Evolutionary conservation across 169 alveolate genomes (phyloP).

Genomic region (Theileria parva): DNA sequence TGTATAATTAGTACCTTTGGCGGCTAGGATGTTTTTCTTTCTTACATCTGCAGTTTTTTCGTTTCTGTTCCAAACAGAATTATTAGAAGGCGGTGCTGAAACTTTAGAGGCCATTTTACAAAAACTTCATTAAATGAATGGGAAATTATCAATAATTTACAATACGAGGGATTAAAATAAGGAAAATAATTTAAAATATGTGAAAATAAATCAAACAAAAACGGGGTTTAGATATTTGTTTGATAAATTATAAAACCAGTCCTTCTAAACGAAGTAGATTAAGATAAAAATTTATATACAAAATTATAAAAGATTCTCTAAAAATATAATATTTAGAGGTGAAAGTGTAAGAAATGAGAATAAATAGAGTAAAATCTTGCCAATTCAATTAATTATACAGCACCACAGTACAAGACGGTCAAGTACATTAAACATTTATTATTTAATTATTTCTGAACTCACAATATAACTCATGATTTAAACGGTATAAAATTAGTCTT

Average conservation of each 20-base stretch:
- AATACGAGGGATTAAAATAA: background rate
- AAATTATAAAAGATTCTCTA: background rate
- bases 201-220: background rate
- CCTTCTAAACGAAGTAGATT: background rate
- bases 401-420: slow-evolving; percentile 17
- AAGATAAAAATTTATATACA: background rate
- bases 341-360: background rate
- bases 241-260: slow-evolving; percentile 5
- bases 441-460: background rate
- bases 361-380: background rate
- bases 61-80: slow-evolving; percentile 71
- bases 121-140: background rate
- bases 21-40: slow-evolving; percentile 83
- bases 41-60: slow-evolving; percentile 81
- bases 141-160: background rate
- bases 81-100: slow-evolving; percentile 55
- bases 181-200: background rate
- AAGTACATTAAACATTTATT: slow-evolving; percentile 13
- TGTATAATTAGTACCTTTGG: slow-evolving; percentile 65
- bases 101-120: slow-evolving; percentile 52
- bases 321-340: slow-evolving; percentile 3
- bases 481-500: too few species aligned
- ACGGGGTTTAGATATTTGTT: background rate
- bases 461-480: too few species aligned
- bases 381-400: background rate